Evolutionary conservation across 495 filamentous ascomycete species (phyloP), one percentile per base, ranked within the genome.

Genomic region (Penicillium maclennaniae): DNA sequence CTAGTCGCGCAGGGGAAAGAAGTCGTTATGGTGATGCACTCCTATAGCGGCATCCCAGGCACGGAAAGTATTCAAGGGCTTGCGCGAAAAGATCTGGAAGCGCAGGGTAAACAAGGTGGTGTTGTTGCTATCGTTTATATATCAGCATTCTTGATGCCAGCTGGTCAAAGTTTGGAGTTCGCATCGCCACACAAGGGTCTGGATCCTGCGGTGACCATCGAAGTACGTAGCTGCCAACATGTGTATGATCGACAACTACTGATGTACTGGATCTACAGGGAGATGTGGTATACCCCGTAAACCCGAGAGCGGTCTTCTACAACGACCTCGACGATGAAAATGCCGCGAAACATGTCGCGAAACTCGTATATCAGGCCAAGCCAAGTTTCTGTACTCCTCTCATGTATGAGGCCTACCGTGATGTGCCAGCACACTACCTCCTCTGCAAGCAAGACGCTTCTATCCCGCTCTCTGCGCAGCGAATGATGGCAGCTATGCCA

Each of bases 1-100:
- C 60, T 73, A 7, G 66, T 65, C 4, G 66, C 63, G 19, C 47
- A 69, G 39, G 69, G 69, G 15, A 67, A 64, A 46, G 70, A 72
- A 44, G 58, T 74, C 0, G 52, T 75, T 15, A 43, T 74, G 1
- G 43, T 63, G 2, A 57, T 63, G 17, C 66, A 71, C 45, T 72
- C 71, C 0, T 75, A 73, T 43, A 63, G 69, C 41, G 72, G 69
- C 3, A 41, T 71, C 12, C 64, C 65, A 1, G 54, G 58, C 1
- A 64, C 65, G 2, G 63, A 70, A 34, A 58, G 63, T 39, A 58
- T 55, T n/a, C 70, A 74, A 41, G 72, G 71, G 7, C 53, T 55
- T 54, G 51, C 66, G 57, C 46, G 47, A 12, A 58, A 51, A 21
- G 58, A 56, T n/a, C 39, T 49, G 12, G 45, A 39, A 45, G 58